These are phyloP conservation scores for Crithidia thermophila DNA, from an alignment of 208 protist genomes.

Conservation along the genomic window DNA sequence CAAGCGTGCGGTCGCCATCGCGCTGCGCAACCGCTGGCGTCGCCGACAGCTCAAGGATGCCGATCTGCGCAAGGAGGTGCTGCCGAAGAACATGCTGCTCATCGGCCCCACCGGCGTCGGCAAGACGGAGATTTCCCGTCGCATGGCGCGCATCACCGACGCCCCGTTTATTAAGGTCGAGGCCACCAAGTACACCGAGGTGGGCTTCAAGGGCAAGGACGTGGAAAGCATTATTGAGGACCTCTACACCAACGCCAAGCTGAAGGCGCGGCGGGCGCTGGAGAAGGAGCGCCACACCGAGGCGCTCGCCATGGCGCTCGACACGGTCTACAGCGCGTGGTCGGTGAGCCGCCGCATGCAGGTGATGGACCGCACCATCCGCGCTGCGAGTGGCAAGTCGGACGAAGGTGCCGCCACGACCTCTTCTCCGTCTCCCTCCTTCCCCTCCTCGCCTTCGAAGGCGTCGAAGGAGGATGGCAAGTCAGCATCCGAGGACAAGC, in stretches of 20 bases:
- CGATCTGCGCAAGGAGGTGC: constrained; percentile 80
- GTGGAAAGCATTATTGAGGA: constrained; percentile 97
- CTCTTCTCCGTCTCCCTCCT: too few species aligned
- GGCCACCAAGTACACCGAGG: constrained; percentile 98
- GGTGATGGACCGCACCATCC: constrained; percentile 23
- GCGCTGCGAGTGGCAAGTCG: constrained; percentile 16
- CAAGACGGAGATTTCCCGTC: constrained; percentile 96
- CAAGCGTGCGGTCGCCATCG: constrained; percentile 97
- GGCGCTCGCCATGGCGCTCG: constrained; percentile 74
- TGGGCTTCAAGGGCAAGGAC: constrained; percentile 96
- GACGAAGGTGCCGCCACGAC: background rate
- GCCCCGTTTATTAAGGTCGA: constrained; percentile 98
- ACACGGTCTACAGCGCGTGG: constrained; percentile 81
- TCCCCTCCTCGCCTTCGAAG: too few species aligned
- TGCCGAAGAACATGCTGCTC: constrained; percentile 95
- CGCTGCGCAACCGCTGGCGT: constrained; percentile 96
- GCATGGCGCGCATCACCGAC: constrained; percentile 96
- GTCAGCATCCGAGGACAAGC: constrained; percentile 21
- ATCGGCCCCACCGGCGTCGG: constrained; percentile 93
- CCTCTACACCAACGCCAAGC: constrained; percentile 93
- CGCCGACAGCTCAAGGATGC: constrained; percentile 80
- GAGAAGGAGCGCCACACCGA: constrained; percentile 72
- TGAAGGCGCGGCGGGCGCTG: constrained; percentile 76
- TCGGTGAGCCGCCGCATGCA: constrained; percentile 40
- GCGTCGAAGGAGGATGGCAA: too few species aligned